A percentile compares a stretch with the other conserved stretches of the same genome.
Conservation (phyloP, 75 land plant genomes). For the Picea glauca region DNA sequence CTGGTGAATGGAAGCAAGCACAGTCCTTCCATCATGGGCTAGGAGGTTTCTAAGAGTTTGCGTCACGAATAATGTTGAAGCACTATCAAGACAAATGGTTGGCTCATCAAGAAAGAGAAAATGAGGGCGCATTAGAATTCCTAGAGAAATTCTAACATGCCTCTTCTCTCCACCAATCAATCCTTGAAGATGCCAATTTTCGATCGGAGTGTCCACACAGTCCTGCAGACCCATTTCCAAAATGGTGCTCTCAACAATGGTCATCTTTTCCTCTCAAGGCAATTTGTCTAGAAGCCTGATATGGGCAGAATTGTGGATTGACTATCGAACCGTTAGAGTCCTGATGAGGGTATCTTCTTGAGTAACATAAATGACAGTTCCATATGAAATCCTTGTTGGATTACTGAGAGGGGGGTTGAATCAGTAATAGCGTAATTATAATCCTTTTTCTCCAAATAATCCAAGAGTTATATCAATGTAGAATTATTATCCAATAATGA, state of each 20-base stretch:
- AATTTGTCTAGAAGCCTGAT: slow-evolving; percentile 52
- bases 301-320: slow-evolving; percentile 69
- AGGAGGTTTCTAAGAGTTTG: too few species aligned
- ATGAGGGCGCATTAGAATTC: slow-evolving; percentile 54
- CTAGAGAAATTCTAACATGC: slow-evolving; percentile 60
- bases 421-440: too few species aligned
- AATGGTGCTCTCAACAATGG: slow-evolving; percentile 58
- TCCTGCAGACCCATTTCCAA: slow-evolving; percentile 54
- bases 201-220: slow-evolving; percentile 45
- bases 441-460: too few species aligned
- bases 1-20: too few species aligned
- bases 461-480: too few species aligned
- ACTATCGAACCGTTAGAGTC: slow-evolving; percentile 18
- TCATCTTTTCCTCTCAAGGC: slow-evolving; percentile 36
- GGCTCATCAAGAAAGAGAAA: slow-evolving; percentile 71
- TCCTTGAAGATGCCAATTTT: slow-evolving; percentile 66
- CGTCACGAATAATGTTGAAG: too few species aligned
- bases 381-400: too few species aligned
- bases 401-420: too few species aligned
- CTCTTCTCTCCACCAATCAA: slow-evolving; percentile 76
- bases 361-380: slow-evolving; percentile 42
- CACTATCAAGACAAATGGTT: slow-evolving; percentile 60
- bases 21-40: too few species aligned
- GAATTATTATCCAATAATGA: too few species aligned
- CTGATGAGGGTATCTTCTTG: slow-evolving; percentile 49